A percentile compares a stretch with the other conserved stretches of the same genome.
phyloP scores from a whole-genome alignment of 768 basidiomycete genomes.

The Amanita fuliginea region DNA sequence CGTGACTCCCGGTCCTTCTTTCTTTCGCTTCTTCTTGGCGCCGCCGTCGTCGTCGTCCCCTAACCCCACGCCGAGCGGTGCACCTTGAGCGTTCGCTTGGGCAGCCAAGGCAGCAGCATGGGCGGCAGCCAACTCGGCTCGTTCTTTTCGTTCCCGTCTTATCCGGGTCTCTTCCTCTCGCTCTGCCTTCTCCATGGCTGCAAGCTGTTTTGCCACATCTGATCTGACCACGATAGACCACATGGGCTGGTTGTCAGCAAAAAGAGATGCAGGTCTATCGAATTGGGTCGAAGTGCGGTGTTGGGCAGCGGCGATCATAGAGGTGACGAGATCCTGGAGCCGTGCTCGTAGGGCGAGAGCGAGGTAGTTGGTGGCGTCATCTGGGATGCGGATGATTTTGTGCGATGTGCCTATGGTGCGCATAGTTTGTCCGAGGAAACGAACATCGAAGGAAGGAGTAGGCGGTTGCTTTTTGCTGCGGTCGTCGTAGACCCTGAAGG shows the following conservation, averaged over 20 bases:
- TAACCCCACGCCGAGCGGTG: slow-evolving; percentile 12
- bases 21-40: slow-evolving; percentile 73
- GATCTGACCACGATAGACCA: slow-evolving; percentile 72
- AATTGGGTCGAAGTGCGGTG: slow-evolving; percentile 67
- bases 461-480: slow-evolving; percentile 67
- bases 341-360: slow-evolving; percentile 71
- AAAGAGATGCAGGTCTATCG: slow-evolving; percentile 53
- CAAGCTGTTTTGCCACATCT: slow-evolving; percentile 72
- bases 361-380: slow-evolving; percentile 67
- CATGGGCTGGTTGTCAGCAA: slow-evolving; percentile 63
- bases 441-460: slow-evolving; percentile 59
- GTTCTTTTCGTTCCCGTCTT: slow-evolving; percentile 69
- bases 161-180: slow-evolving; percentile 74
- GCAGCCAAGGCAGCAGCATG: slow-evolving; percentile 55
- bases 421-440: slow-evolving; percentile 55
- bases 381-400: slow-evolving; percentile 53
- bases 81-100: slow-evolving; percentile 32
- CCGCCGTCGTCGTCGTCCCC: slow-evolving; percentile 31
- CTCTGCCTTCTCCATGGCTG: slow-evolving; percentile 65
- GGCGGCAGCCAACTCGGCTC: slow-evolving; percentile 60
- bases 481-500: slow-evolving; percentile 64
- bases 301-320: slow-evolving; percentile 55
- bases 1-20: slow-evolving; percentile 75
- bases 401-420: slow-evolving; percentile 56
- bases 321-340: slow-evolving; percentile 54